Percentiles rank a stretch among this genome's conserved stretches.
These are phyloP conservation scores for Podaxis carcinomalis DNA, from an alignment of 768 basidiomycete genomes.

Conservation along the genomic window DNA sequence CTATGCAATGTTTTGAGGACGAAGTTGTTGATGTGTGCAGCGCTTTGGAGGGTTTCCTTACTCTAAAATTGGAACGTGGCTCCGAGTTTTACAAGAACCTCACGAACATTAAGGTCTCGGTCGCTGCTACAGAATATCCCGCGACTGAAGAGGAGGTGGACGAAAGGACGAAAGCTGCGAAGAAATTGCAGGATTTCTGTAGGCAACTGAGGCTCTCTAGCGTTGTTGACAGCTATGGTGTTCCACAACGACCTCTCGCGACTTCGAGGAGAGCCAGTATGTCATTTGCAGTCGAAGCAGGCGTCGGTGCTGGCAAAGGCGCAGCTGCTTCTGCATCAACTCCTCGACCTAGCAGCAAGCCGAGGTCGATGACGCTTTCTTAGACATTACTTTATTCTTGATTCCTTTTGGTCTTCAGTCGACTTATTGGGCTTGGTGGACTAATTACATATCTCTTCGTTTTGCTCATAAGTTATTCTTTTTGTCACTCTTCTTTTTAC, in stretches of 20 bases:
- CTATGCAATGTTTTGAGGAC: slow-evolving; percentile 57
- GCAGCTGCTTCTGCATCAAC: neutral
- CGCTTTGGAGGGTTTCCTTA: slow-evolving; percentile 54
- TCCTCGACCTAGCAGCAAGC: neutral
- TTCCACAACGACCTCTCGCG: slow-evolving; percentile 3
- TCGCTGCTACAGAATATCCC: slow-evolving; percentile 30
- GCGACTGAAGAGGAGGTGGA: slow-evolving; percentile 30
- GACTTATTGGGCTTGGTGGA: neutral
- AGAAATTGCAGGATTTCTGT: slow-evolving; percentile 46
- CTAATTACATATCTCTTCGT: neutral
- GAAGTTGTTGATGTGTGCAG: slow-evolving; percentile 59
- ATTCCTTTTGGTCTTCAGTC: neutral
- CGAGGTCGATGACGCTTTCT: slow-evolving; percentile 8
- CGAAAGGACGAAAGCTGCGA: slow-evolving; percentile 35
- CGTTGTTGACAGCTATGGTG: slow-evolving; percentile 23
- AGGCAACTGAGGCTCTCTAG: slow-evolving; percentile 41
- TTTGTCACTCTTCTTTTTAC: neutral
- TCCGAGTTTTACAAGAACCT: slow-evolving; percentile 47
- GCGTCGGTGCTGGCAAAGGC: slow-evolving; percentile 3
- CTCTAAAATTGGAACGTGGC: slow-evolving; percentile 44
- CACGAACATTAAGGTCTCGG: slow-evolving; percentile 42
- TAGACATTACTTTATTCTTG: neutral
- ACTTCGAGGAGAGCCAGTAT: slow-evolving; percentile 10
- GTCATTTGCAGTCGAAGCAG: slow-evolving; percentile 7
- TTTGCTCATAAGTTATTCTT: slow-evolving; percentile 7